Evolutionary conservation across 352 stramenopile species (phyloP).

Genomic region (Pythium phragmiticola): DNA sequence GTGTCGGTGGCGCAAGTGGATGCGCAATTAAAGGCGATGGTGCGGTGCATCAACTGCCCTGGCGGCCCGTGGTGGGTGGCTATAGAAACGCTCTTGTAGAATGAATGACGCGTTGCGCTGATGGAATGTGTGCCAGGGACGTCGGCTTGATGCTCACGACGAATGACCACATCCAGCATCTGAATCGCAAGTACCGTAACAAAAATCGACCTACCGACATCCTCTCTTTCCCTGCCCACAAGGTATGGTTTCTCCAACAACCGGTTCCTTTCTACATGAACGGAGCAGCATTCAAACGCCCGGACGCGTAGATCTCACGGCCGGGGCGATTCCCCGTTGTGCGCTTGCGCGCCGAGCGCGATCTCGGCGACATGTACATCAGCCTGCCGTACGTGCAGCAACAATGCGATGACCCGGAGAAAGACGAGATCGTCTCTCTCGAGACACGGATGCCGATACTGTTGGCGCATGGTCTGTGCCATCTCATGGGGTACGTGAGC

Average conservation of each 20-base stretch:
- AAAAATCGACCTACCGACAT: constrained; percentile 84
- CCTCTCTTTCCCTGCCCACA: constrained; percentile 80
- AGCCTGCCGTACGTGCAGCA: constrained; percentile 73
- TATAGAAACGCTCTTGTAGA: not conserved
- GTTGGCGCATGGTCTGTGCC: constrained; percentile 75
- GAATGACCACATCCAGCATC: constrained; percentile 65
- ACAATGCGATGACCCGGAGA: constrained; percentile 59
- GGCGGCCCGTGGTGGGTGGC: constrained; percentile 52
- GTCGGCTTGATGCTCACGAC: constrained; percentile 81
- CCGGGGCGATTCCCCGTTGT: constrained; percentile 65
- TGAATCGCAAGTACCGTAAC: constrained; percentile 71
- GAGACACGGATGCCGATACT: constrained; percentile 72
- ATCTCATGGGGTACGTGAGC: constrained; percentile 66
- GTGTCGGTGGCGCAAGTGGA: constrained; percentile 46
- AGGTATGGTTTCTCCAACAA: constrained; percentile 31
- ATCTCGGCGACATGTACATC: constrained; percentile 85
- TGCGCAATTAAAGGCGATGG: constrained; percentile 71
- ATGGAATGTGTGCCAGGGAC: constrained; percentile 38
- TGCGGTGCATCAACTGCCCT: constrained; percentile 56
- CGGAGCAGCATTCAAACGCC: not conserved
- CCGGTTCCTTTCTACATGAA: not conserved
- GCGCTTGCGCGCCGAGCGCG: constrained; percentile 51
- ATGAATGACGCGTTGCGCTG: not conserved
- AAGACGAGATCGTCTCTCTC: constrained; percentile 56
- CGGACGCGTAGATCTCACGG: constrained; percentile 35